phyloP scores from a whole-genome alignment of 768 basidiomycete species.

The Leccinellum rugosiceps region DNA sequence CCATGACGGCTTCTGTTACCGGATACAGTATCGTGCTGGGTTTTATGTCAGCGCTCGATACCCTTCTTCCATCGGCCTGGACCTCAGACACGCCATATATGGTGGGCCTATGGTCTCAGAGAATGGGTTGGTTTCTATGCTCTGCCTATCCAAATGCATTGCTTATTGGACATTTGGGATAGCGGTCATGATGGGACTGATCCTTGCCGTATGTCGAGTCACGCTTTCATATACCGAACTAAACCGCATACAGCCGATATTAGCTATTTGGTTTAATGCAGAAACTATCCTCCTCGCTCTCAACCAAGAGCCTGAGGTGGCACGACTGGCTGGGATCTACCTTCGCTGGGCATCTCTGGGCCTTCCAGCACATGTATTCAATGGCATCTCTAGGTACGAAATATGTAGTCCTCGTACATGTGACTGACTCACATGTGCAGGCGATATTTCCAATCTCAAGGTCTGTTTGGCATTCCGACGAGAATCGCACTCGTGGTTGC shows the following conservation, averaged over 20 bases:
- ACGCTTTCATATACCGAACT: neutral
- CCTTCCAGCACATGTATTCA: conserved; percentile 70
- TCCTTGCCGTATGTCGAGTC: conserved; percentile 52
- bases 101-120: conserved; percentile 88
- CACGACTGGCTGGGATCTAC: conserved; percentile 70
- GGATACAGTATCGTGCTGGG: conserved; percentile 72
- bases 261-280: conserved; percentile 76
- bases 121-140: conserved; percentile 60
- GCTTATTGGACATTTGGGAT: conserved; percentile 5
- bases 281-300: conserved; percentile 73
- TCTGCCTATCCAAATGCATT: neutral
- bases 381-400: conserved; percentile 46
- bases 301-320: conserved; percentile 82
- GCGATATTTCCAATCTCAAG: conserved; percentile 74
- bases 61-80: conserved; percentile 92
- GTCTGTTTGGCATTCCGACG: conserved; percentile 85
- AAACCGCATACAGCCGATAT: conserved; percentile 42
- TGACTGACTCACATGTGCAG: conserved; percentile 16
- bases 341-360: conserved; percentile 74
- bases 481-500: conserved; percentile 79
- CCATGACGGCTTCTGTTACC: conserved; percentile 65
- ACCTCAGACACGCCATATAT: conserved; percentile 80
- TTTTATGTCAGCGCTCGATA: conserved; percentile 83
- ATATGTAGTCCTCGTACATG: neutral
- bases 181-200: conserved; percentile 61